phyloP scores from a whole-genome alignment of 352 stramenopile species.

The Globisporangium cylindrosporum region DNA sequence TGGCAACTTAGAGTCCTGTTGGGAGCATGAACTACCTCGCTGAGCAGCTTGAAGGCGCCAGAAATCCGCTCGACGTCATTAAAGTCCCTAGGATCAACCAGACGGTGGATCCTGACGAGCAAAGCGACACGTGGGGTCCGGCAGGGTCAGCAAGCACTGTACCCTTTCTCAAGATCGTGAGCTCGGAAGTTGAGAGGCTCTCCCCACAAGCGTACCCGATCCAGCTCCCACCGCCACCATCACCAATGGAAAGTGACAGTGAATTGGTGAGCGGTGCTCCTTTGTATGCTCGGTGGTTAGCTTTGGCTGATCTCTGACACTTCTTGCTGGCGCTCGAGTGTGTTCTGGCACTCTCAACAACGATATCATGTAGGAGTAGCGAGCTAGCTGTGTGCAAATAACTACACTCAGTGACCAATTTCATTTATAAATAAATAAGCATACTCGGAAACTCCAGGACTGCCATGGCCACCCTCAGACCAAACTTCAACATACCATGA shows the following conservation, averaged over 20 bases:
- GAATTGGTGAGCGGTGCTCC: background rate
- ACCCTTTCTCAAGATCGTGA: background rate
- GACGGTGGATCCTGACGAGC: background rate
- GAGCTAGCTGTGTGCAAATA: background rate
- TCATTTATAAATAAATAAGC: background rate
- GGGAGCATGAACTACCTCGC: conserved; percentile 54
- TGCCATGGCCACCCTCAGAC: too few species aligned
- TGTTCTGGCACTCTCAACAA: background rate
- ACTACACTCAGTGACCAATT: background rate
- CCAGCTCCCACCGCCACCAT: background rate
- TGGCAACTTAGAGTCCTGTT: conserved; percentile 15
- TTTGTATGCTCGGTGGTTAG: background rate
- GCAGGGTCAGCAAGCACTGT: background rate
- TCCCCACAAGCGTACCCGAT: background rate
- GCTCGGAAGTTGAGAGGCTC: background rate
- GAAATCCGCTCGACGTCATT: conserved; percentile 46
- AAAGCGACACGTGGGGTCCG: background rate
- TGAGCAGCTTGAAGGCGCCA: conserved; percentile 33
- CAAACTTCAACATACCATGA: too few species aligned
- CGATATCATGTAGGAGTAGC: background rate
- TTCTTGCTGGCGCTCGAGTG: too few species aligned
- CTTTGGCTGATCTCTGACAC: background rate
- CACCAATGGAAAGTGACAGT: background rate
- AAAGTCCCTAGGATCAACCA: conserved; percentile 1
- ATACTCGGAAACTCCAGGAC: background rate